Percentiles rank a stretch among this genome's conserved stretches.
Evolutionary conservation across 257 asterid species (phyloP).

Genomic region (Coffea canephora): DNA sequence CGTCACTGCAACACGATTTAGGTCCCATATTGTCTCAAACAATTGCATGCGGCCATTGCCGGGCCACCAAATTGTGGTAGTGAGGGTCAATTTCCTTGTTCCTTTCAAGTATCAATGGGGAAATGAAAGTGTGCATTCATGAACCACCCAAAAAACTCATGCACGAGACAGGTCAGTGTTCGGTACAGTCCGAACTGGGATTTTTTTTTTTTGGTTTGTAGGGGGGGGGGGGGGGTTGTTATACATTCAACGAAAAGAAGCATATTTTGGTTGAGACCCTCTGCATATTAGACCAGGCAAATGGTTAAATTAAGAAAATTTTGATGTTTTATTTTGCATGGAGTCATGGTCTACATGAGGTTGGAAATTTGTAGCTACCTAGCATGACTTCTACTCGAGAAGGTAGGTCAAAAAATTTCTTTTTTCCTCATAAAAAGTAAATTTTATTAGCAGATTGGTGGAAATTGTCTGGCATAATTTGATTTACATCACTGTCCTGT

Average conservation of each 20-base stretch:
- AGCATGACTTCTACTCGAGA: background rate
- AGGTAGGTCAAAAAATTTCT: background rate
- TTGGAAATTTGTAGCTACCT: background rate
- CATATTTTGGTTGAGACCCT: background rate
- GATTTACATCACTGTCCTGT: no score
- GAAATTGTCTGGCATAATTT: no score
- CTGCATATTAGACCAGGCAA: background rate
- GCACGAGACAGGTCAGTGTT: background rate
- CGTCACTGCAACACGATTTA: no score
- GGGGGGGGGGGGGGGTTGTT: background rate
- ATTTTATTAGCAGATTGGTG: no score
- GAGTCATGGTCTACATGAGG: background rate
- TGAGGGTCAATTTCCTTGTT: no score
- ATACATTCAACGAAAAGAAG: background rate
- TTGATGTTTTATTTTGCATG: background rate
- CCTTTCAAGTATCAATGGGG: background rate
- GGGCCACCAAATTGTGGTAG: no score
- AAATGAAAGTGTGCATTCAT: no score
- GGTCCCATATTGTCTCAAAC: no score
- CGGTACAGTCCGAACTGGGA: background rate
- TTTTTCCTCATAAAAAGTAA: no score
- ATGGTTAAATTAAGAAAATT: background rate
- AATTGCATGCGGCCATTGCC: no score
- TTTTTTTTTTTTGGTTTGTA: background rate
- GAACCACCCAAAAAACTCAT: background rate